Evolutionary conservation across 176 grass and related monocot genomes (phyloP), one percentile per base, ranked within the genome.

Genomic region (Elaeis guineensis): DNA sequence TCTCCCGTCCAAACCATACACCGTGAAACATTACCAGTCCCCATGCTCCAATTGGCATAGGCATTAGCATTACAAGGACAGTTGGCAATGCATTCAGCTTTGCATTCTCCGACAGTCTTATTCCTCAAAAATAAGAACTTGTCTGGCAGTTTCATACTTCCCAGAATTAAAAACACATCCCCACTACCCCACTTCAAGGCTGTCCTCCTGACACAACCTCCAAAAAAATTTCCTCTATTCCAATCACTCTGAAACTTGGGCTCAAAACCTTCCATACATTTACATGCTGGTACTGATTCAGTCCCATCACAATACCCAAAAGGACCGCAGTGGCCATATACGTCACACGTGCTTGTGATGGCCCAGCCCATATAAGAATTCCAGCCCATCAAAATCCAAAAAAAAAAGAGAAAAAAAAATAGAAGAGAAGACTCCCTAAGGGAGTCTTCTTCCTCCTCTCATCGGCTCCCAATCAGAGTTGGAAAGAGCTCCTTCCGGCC

Each of bases 221-320:
- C 62, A 0, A 35, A 69, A 39, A 71, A 76, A 3, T 30, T 65
- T 4, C 58, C 54, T 1, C 3, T 26, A 5, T 56, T 26, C 65
- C 65, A 68, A 0, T 55, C 52, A 39, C 52, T 56, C 14, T 16
- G 17, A 32, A 44, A 8, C 18, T 19, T 66, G 0, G 80, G 85
- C 64, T 58, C 59, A 49, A 89, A 89, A 19, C 85, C 80, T 25
- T 89, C 64, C 15, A 83, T 53, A 54, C 85, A 89, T 28, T 74
- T 89, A 51, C 85, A 88, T 50, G 51, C 18, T 12, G 76, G 51
- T 12, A 57, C 17, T 15, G 23, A 53, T 32, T 30, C 35, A 21
- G 11, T 80, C 49, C 18, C 57, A 32, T 83, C 72, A 0, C 85
- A 83, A 57, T 73, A 88, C 49, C 72, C 64, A 2, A 58, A 80